Conservation (phyloP, 2,329 filamentous ascomycete species). For the Drechslerella dactyloides region DNA sequence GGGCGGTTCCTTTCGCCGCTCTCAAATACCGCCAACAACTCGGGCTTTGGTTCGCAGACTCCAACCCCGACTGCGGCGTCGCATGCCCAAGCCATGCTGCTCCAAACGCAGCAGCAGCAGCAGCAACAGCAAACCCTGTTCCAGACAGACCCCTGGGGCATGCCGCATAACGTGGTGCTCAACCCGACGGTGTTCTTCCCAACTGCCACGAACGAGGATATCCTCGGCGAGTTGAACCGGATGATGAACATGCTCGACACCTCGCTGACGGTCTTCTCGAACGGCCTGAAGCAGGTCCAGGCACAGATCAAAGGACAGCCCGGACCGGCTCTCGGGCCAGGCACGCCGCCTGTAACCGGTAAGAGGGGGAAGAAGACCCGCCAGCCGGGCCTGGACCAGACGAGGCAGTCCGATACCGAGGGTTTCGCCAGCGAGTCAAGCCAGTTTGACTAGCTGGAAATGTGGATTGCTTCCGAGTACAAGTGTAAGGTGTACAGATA, state of each 20-base stretch:
- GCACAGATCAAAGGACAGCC: conserved; percentile 33
- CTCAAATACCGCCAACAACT: conserved; percentile 17
- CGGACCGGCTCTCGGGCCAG: conserved; percentile 15
- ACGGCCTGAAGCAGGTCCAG: conserved; percentile 40
- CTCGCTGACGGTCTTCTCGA: conserved; percentile 42
- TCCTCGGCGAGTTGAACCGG: conserved; percentile 31
- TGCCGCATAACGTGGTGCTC: conserved; percentile 38
- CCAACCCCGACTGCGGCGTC: conserved; percentile 42
- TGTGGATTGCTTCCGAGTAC: conserved; percentile 1
- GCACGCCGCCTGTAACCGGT: conserved; percentile 9
- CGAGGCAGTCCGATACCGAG: conserved; percentile 47
- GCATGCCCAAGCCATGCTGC: conserved; percentile 39
- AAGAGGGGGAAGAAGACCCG: conserved; percentile 39
- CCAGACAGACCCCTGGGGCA: conserved; percentile 41
- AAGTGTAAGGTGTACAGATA: conserved; percentile 6
- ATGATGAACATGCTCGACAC: conserved; percentile 44
- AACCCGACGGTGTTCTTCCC: conserved; percentile 45
- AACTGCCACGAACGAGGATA: conserved; percentile 39
- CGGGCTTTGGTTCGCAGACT: conserved; percentile 43
- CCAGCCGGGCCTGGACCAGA: conserved; percentile 22
- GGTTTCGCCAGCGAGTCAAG: conserved; percentile 47
- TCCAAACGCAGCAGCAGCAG: conserved; percentile 15
- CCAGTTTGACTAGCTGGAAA: conserved; percentile 17
- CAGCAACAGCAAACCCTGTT: conserved; percentile 16
- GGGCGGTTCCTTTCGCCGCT: conserved; percentile 41